Conservation (phyloP, 2,329 filamentous ascomycete species). For the Aureobasidium sp. region DNA sequence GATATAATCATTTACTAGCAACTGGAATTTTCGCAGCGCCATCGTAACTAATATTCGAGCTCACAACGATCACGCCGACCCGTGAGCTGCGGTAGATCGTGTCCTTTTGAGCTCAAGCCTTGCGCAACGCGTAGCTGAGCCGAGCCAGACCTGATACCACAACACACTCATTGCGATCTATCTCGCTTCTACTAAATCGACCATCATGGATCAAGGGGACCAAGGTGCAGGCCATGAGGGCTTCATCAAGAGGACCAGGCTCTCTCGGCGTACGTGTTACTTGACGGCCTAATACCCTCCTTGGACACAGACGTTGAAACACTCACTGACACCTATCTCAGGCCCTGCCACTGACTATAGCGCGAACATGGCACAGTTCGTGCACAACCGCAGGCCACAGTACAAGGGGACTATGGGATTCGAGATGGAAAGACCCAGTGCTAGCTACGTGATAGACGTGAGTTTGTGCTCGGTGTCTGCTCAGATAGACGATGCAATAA, state of each 20-base stretch:
- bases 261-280: slow-evolving; percentile 14
- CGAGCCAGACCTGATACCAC: not conserved
- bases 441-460: slow-evolving; percentile 86
- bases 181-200: not conserved
- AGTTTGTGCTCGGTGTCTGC: slow-evolving; percentile 28
- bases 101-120: not conserved
- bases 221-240: slow-evolving; percentile 17
- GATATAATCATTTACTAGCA: not conserved
- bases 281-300: not conserved
- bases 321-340: slow-evolving; percentile 31
- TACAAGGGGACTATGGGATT: slow-evolving; percentile 65
- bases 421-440: slow-evolving; percentile 75
- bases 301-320: not conserved
- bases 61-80: not conserved
- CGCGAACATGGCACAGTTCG: slow-evolving; percentile 84
- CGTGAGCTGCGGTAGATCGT: not conserved
- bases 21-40: not conserved
- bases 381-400: slow-evolving; percentile 70
- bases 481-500: slow-evolving; percentile 15
- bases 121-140: slow-evolving; percentile 1
- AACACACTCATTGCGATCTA: not conserved
- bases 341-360: slow-evolving; percentile 91
- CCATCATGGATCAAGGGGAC: slow-evolving; percentile 19
- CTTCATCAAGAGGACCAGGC: slow-evolving; percentile 16
- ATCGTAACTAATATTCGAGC: not conserved